Evolutionary conservation across 495 filamentous ascomycete genomes (phyloP).

Genomic region (Penicillium cosmopolitanum): DNA sequence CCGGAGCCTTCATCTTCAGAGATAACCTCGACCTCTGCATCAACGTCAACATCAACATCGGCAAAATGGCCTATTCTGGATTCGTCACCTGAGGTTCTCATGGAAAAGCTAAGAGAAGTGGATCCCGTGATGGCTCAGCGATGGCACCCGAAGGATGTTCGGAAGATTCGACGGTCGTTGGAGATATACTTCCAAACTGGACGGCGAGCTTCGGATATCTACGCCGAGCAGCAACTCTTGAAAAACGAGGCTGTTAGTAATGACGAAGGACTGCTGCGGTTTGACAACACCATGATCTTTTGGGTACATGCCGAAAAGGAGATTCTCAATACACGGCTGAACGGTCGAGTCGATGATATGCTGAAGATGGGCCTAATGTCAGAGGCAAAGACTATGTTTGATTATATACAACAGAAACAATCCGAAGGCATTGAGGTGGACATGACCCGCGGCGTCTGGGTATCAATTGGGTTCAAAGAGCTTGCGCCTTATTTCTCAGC

Average conservation of each 20-base stretch:
- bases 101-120: conserved; percentile 72
- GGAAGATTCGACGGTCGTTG: conserved; percentile 88
- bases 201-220: conserved; percentile 81
- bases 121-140: conserved; percentile 87
- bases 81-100: conserved; percentile 67
- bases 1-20: conserved; percentile 21
- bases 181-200: conserved; percentile 86
- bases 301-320: conserved; percentile 82
- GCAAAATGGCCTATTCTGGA: conserved; percentile 71
- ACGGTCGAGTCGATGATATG: conserved; percentile 83
- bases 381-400: conserved; percentile 67
- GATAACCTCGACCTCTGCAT: conserved; percentile 5
- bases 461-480: conserved; percentile 95
- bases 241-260: conserved; percentile 30
- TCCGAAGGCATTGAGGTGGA: conserved; percentile 61
- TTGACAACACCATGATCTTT: conserved; percentile 67
- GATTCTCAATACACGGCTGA: conserved; percentile 67
- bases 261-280: conserved; percentile 46
- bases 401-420: conserved; percentile 51
- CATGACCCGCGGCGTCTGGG: conserved; percentile 82
- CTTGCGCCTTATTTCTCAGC: conserved; percentile 70
- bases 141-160: conserved; percentile 91
- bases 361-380: conserved; percentile 68
- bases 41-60: conserved; percentile 23
- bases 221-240: conserved; percentile 66